Conservation (phyloP, 2,329 filamentous ascomycete genomes). For the Hypoxylon sp. region DNA sequence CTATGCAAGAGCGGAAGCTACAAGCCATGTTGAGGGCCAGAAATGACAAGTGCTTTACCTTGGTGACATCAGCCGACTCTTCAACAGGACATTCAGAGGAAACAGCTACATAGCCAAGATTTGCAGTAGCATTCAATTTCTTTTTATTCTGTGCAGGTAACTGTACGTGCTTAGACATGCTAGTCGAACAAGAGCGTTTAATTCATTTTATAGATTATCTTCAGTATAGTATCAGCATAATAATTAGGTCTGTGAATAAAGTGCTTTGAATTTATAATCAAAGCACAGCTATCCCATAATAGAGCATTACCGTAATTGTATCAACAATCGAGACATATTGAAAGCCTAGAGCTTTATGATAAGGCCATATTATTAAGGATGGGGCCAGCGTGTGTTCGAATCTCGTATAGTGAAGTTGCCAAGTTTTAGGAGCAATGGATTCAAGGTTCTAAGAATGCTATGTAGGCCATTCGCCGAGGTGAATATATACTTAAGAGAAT, state of each 20-base stretch:
- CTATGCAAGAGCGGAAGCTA: constrained; percentile 5
- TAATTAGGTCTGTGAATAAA: not conserved
- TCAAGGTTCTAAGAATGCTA: too few species aligned
- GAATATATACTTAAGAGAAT: too few species aligned
- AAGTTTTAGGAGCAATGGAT: not conserved
- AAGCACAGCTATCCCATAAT: not conserved
- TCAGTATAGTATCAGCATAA: not conserved
- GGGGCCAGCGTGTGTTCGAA: too few species aligned
- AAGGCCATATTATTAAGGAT: not conserved
- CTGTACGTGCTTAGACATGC: not conserved
- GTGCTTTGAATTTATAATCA: not conserved
- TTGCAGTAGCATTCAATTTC: not conserved
- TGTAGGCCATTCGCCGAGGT: too few species aligned
- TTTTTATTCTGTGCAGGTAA: not conserved
- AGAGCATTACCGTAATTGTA: not conserved
- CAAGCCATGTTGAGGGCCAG: not conserved
- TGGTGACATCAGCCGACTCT: not conserved
- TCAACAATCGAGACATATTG: not conserved
- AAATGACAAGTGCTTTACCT: not conserved
- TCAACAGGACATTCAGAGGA: not conserved
- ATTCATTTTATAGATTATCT: not conserved
- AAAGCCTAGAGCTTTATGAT: not conserved
- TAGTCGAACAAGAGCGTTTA: not conserved
- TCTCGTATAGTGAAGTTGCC: not conserved
- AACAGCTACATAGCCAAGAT: not conserved